phyloP scores from a whole-genome alignment of 23 red algal genomes.

The Gracilaria domingensis region DNA sequence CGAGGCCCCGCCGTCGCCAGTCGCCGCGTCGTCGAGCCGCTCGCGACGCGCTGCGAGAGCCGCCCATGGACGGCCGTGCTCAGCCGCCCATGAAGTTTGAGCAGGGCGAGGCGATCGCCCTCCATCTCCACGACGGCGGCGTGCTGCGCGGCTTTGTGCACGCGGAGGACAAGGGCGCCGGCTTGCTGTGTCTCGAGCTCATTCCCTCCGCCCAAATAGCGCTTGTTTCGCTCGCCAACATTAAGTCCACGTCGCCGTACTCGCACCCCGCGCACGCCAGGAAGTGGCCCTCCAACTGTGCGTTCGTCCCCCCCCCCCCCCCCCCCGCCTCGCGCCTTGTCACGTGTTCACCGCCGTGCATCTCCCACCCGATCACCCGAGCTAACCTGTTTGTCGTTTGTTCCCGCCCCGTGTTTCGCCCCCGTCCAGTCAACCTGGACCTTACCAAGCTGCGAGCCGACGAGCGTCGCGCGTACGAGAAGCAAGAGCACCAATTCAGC shows the following conservation, averaged over 20 bases:
- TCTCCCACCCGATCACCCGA: not conserved
- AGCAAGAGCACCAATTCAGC: slow-evolving; percentile 39
- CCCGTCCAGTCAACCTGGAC: slow-evolving; percentile 4
- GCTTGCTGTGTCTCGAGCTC: slow-evolving; percentile 61
- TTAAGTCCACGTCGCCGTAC: slow-evolving; percentile 39
- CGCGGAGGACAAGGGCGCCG: slow-evolving; percentile 53
- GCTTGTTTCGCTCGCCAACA: slow-evolving; percentile 46
- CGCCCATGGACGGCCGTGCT: slow-evolving; percentile 13
- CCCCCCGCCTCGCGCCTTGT: not conserved
- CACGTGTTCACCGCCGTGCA: not conserved
- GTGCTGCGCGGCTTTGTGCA: slow-evolving; percentile 57
- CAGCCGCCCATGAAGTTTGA: slow-evolving; percentile 35
- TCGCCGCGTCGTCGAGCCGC: no score
- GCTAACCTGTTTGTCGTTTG: not conserved
- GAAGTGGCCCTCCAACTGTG: slow-evolving; percentile 65
- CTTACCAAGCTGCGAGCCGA: slow-evolving; percentile 25
- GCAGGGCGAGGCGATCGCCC: slow-evolving; percentile 42
- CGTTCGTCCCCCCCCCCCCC: not conserved
- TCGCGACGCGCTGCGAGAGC: not conserved
- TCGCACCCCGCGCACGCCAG: not conserved
- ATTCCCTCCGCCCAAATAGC: slow-evolving; percentile 64
- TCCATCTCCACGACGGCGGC: slow-evolving; percentile 53
- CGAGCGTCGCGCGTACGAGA: slow-evolving; percentile 36
- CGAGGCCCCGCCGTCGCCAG: no score
- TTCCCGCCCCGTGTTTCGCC: not conserved